Percentiles rank a stretch among this genome's conserved stretches.
These are phyloP conservation scores for Diaporthe velutina DNA, from an alignment of 2,329 filamentous ascomycete genomes.

Conservation along the genomic window DNA sequence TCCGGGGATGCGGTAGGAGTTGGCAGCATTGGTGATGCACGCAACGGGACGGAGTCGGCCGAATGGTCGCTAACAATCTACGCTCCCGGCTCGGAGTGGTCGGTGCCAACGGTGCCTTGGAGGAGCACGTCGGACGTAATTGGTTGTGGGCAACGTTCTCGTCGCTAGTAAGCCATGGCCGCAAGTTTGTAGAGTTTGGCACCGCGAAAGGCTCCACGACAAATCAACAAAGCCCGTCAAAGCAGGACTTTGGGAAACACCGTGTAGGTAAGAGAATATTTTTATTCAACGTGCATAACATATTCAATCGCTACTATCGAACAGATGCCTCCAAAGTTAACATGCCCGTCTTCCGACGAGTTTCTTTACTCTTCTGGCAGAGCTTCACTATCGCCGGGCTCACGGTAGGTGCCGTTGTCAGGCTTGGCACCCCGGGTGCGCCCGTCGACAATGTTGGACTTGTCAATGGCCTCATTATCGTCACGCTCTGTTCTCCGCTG, in stretches of 20 bases:
- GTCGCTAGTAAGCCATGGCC: too few species aligned
- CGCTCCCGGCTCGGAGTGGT: too few species aligned
- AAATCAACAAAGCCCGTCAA: too few species aligned
- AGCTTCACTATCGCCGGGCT: constrained; percentile 47
- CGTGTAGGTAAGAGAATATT: neutral
- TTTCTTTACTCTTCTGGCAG: constrained; percentile 26
- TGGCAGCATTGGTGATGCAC: neutral
- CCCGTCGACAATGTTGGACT: constrained; percentile 47
- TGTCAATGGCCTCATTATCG: constrained; percentile 50
- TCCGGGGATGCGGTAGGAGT: neutral
- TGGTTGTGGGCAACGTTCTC: neutral
- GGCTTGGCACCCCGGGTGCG: constrained; percentile 46
- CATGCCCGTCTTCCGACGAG: too few species aligned
- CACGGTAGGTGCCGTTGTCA: constrained; percentile 42
- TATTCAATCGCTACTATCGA: neutral
- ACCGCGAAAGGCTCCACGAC: too few species aligned
- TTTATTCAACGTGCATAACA: neutral
- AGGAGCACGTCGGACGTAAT: neutral
- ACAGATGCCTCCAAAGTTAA: neutral
- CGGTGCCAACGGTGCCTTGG: too few species aligned
- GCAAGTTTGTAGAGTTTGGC: too few species aligned
- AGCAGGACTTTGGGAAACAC: neutral
- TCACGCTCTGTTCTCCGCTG: constrained; percentile 43
- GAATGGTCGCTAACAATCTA: too few species aligned
- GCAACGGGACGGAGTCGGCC: neutral